Evolutionary conservation across 805 yeast species (phyloP).

Genomic region (Sugiyamaella mastotermitis): DNA sequence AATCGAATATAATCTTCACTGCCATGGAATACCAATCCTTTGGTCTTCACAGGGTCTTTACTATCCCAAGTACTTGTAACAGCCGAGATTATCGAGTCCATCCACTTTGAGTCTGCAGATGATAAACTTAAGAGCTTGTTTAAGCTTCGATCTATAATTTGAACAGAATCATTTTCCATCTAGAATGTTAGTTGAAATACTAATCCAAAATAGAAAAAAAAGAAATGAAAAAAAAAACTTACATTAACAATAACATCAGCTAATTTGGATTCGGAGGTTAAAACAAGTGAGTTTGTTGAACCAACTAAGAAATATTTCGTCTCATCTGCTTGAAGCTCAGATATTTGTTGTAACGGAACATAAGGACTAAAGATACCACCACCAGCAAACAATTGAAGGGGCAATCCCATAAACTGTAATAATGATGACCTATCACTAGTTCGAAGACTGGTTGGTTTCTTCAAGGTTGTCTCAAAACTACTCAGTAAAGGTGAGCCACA

Average conservation of each 20-base stretch:
- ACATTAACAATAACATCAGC: slow-evolving; percentile 72
- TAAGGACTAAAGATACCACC: slow-evolving; percentile 91
- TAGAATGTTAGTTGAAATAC: slow-evolving; percentile 1
- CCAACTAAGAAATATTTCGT: slow-evolving; percentile 72
- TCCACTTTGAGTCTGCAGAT: slow-evolving; percentile 68
- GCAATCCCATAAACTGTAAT: slow-evolving; percentile 77
- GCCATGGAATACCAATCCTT: slow-evolving; percentile 50
- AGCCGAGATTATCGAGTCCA: slow-evolving; percentile 47
- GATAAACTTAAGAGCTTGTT: slow-evolving; percentile 42
- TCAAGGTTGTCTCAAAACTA: slow-evolving; percentile 44
- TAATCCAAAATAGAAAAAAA: neutral
- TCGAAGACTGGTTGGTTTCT: slow-evolving; percentile 59
- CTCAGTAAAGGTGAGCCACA: slow-evolving; percentile 73
- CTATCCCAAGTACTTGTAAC: slow-evolving; percentile 43
- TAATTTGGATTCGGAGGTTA: slow-evolving; percentile 53
- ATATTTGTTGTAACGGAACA: slow-evolving; percentile 86
- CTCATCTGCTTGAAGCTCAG: slow-evolving; percentile 53
- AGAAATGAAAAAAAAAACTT: slow-evolving; percentile 34
- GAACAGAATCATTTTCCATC: slow-evolving; percentile 34
- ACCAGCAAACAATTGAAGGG: slow-evolving; percentile 75
- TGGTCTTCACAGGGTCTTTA: slow-evolving; percentile 36
- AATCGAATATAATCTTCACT: slow-evolving; percentile 84
- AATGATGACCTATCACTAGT: slow-evolving; percentile 76
- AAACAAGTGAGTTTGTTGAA: slow-evolving; percentile 75
- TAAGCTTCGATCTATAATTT: slow-evolving; percentile 39